Evolutionary conservation across 2,329 filamentous ascomycete species (phyloP).

Genomic region (Elsinoe australis): DNA sequence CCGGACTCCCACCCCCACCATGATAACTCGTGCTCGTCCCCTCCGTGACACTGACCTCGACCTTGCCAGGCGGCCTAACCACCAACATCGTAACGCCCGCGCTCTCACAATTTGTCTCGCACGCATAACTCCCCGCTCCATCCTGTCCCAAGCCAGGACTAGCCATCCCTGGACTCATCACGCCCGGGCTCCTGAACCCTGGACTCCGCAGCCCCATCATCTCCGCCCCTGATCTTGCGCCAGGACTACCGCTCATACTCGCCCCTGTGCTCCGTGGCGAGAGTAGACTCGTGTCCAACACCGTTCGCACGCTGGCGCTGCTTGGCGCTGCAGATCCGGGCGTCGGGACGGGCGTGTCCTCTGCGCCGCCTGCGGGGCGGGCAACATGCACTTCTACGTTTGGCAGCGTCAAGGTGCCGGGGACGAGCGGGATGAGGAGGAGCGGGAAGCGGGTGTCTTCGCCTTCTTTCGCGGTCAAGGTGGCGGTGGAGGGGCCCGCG

Average conservation of each 20-base stretch:
- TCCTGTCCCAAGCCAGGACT: constrained; percentile 18
- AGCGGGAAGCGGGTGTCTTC: constrained; percentile 51
- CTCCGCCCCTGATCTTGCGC: no score
- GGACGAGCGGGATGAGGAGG: constrained; percentile 69
- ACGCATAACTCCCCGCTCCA: constrained; percentile 37
- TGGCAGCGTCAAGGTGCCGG: constrained; percentile 72
- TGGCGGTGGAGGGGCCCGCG: constrained; percentile 70
- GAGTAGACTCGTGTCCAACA: constrained; percentile 17
- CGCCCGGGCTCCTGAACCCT: no score
- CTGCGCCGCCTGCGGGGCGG: constrained; percentile 28
- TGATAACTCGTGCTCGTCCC: constrained; percentile 22
- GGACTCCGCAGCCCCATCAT: no score
- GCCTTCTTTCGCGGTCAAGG: constrained; percentile 51
- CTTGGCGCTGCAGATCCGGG: constrained; percentile 3
- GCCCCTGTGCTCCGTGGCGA: constrained; percentile 23
- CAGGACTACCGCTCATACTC: constrained; percentile 16
- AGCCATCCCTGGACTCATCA: constrained; percentile 16
- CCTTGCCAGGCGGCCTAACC: constrained; percentile 59
- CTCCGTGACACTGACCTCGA: constrained; percentile 65
- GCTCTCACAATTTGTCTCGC: constrained; percentile 74
- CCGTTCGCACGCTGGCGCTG: constrained; percentile 20
- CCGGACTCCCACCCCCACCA: constrained; percentile 1
- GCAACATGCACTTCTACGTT: constrained; percentile 65
- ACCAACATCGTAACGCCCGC: constrained; percentile 70
- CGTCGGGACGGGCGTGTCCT: neutral